Evolutionary conservation across 2,329 filamentous ascomycete genomes (phyloP).

Genomic region (Aspergillus tubingensis): DNA sequence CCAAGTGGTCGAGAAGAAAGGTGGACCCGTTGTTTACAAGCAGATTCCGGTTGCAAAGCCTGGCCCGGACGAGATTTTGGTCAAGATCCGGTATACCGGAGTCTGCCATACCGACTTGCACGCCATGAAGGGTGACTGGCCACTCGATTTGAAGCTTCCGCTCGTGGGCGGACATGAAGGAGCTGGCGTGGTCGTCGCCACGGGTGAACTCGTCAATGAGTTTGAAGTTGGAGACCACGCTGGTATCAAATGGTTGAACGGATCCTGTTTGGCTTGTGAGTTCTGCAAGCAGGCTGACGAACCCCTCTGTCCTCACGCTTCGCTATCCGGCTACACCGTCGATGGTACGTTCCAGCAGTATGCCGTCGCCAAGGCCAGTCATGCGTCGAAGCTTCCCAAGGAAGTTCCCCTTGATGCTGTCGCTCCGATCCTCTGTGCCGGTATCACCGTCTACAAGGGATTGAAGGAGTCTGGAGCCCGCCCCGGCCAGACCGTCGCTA

Average conservation of each 20-base stretch:
- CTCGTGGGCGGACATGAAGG: conserved; percentile 80
- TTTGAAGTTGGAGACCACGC: conserved; percentile 80
- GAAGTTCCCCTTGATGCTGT: conserved; percentile 75
- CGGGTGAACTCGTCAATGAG: conserved; percentile 74
- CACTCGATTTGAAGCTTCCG: conserved; percentile 76
- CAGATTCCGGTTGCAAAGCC: conserved; percentile 77
- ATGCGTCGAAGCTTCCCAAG: conserved; percentile 82
- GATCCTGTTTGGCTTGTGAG: conserved; percentile 76
- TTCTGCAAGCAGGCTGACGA: conserved; percentile 83
- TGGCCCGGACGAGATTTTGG: conserved; percentile 83
- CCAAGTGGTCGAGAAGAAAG: conserved; percentile 81
- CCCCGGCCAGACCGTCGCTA: conserved; percentile 76
- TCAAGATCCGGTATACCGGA: conserved; percentile 88
- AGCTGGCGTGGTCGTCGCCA: conserved; percentile 79
- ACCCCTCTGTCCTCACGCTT: conserved; percentile 73
- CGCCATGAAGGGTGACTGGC: conserved; percentile 88
- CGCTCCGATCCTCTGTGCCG: conserved; percentile 80
- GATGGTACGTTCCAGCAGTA: conserved; percentile 95
- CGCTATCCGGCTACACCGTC: conserved; percentile 86
- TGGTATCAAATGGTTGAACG: conserved; percentile 91
- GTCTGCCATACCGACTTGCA: conserved; percentile 87
- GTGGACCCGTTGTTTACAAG: conserved; percentile 60
- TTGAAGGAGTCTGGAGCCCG: conserved; percentile 76
- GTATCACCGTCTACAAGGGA: conserved; percentile 89
- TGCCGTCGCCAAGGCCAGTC: conserved; percentile 79